Evolutionary conservation across 495 filamentous ascomycete genomes (phyloP).

Genomic region (Penicillium soppii): DNA sequence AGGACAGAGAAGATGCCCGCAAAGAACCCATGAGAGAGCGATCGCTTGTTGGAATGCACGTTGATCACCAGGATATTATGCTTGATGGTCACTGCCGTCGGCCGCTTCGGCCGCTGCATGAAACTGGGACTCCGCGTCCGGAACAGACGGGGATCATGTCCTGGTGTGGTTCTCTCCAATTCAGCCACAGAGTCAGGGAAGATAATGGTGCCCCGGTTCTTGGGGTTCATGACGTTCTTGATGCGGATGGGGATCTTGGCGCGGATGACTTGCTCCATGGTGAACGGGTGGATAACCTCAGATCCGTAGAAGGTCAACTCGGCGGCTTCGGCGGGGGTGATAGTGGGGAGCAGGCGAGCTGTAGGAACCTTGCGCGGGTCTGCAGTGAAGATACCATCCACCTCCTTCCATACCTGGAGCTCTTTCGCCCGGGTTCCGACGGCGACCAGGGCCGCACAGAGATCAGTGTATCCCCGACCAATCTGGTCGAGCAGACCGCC

Average conservation of each 20-base stretch:
- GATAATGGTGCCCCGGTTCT: constrained; percentile 83
- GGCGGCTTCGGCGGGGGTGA: constrained; percentile 85
- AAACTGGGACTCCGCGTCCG: constrained; percentile 49
- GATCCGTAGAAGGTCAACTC: constrained; percentile 92
- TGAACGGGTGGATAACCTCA: constrained; percentile 96
- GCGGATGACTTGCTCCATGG: constrained; percentile 97
- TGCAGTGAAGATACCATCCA: constrained; percentile 87
- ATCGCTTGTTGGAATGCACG: constrained; percentile 89
- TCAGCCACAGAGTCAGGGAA: constrained; percentile 53
- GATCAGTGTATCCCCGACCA: constrained; percentile 85
- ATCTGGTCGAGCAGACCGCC: constrained; percentile 75
- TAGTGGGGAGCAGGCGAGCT: constrained; percentile 69
- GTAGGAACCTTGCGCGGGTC: constrained; percentile 88
- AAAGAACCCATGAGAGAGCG: constrained; percentile 86
- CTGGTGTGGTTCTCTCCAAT: constrained; percentile 43
- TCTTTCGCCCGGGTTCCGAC: constrained; percentile 76
- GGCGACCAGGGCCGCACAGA: constrained; percentile 80
- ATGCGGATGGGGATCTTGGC: constrained; percentile 92
- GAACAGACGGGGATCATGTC: constrained; percentile 47
- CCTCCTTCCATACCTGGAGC: constrained; percentile 91
- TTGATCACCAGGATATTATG: constrained; percentile 89
- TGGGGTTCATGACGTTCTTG: constrained; percentile 97
- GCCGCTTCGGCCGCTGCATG: constrained; percentile 58
- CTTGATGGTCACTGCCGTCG: constrained; percentile 96
- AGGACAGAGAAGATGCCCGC: constrained; percentile 86